Conservation (phyloP, 2,329 filamentous ascomycete genomes). For the Curvularia sp. region DNA sequence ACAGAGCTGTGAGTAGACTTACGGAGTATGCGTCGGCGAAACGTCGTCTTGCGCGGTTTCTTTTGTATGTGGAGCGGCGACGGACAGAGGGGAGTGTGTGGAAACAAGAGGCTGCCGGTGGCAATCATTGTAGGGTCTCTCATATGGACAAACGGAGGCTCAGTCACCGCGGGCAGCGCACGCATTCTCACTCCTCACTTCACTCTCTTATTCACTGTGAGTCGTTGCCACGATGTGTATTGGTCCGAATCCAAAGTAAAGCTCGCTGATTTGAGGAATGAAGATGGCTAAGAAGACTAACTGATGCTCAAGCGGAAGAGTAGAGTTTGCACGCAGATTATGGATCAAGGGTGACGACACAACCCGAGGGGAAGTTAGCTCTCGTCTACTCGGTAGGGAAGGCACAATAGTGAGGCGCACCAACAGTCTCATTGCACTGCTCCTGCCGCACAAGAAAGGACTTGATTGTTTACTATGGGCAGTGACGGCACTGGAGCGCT, state of each 20-base stretch:
- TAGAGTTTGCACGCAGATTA: background rate
- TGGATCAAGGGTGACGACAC: background rate
- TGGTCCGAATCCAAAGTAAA: background rate
- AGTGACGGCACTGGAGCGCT: background rate
- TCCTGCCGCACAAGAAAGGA: conserved; percentile 2
- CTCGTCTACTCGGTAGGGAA: conserved; percentile 2
- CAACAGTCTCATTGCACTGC: conserved; percentile 7
- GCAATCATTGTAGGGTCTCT: conserved; percentile 23
- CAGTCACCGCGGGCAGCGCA: conserved; percentile 14
- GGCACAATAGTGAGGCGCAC: background rate
- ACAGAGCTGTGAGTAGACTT: conserved; percentile 26
- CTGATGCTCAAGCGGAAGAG: conserved; percentile 6
- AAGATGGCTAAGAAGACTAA: conserved; percentile 17
- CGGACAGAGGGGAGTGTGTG: conserved; percentile 31
- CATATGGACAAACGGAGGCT: conserved; percentile 14
- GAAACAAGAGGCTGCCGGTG: conserved; percentile 15
- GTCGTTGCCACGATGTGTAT: background rate
- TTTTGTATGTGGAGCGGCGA: conserved; percentile 42
- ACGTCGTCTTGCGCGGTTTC: conserved; percentile 36
- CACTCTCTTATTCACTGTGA: conserved; percentile 20
- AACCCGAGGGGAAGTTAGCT: background rate
- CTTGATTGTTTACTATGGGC: background rate
- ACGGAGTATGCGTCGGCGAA: conserved; percentile 34
- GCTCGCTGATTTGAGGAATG: background rate
- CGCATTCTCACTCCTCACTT: conserved; percentile 10